phyloP scores from a whole-genome alignment of 257 asterid genomes.

The Nemophila menziesii region DNA sequence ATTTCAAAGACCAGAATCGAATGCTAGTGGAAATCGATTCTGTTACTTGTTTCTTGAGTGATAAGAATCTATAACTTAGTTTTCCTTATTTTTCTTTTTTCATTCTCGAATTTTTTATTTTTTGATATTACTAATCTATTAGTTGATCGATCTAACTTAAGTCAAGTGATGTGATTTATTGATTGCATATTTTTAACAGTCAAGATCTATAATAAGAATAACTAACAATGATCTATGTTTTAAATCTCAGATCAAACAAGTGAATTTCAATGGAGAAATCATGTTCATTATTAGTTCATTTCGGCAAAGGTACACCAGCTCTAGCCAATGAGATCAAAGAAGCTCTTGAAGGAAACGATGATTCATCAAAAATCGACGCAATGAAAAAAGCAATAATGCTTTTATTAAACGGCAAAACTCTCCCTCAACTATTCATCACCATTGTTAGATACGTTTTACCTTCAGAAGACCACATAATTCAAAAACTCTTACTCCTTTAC shows the following conservation, averaged over 20 bases:
- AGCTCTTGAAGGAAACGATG: constrained; percentile 79
- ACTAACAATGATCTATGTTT: background rate
- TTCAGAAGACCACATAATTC: constrained; percentile 81
- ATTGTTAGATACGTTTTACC: constrained; percentile 82
- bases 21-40: background rate
- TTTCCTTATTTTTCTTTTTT: background rate
- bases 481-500: constrained; percentile 59
- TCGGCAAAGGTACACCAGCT: constrained; percentile 84
- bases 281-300: constrained; percentile 68
- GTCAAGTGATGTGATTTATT: too few species aligned
- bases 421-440: constrained; percentile 78
- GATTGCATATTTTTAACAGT: too few species aligned
- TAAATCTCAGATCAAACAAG: background rate
- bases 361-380: constrained; percentile 66
- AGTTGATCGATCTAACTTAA: background rate
- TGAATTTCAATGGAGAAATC: constrained; percentile 63
- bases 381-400: constrained; percentile 87
- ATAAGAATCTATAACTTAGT: too few species aligned
- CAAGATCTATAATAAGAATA: background rate
- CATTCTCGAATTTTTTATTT: background rate
- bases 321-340: constrained; percentile 88
- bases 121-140: too few species aligned
- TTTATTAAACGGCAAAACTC: constrained; percentile 77
- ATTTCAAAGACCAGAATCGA: background rate
- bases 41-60: background rate